These are phyloP conservation scores for Leccinum angustisporum DNA, from an alignment of 1,284 basidiomycete genomes.

Conservation along the genomic window DNA sequence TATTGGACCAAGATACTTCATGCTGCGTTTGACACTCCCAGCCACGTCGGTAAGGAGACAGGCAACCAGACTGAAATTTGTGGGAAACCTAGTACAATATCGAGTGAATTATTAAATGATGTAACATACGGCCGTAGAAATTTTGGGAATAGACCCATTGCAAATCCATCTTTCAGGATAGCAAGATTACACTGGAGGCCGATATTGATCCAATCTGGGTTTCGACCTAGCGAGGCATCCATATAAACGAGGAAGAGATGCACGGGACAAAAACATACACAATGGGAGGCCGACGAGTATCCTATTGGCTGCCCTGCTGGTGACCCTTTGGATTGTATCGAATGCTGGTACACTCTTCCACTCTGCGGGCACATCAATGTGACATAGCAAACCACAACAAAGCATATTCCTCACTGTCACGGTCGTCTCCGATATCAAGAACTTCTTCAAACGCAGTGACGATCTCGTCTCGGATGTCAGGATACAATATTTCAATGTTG, in stretches of 20 bases:
- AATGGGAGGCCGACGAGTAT: constrained; percentile 42
- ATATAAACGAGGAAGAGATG: no score
- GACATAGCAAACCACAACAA: not conserved
- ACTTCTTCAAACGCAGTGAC: constrained; percentile 28
- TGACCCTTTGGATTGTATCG: constrained; percentile 20
- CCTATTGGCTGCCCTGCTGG: constrained; percentile 37
- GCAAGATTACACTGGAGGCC: constrained; percentile 36
- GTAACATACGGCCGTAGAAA: constrained; percentile 39
- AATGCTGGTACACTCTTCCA: constrained; percentile 31
- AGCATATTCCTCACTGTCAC: constrained; percentile 11
- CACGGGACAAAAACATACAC: constrained; percentile 27
- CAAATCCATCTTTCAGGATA: constrained; percentile 28
- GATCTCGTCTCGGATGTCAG: constrained; percentile 34
- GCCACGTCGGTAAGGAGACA: not conserved
- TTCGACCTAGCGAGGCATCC: constrained; percentile 34
- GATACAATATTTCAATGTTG: not conserved
- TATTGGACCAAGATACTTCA: constrained; percentile 35
- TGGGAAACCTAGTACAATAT: not conserved
- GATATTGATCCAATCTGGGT: constrained; percentile 38
- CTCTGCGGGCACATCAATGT: constrained; percentile 21
- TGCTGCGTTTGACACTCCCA: not conserved
- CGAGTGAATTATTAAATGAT: not conserved
- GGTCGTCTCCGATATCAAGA: constrained; percentile 12
- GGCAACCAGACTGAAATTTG: constrained; percentile 2
- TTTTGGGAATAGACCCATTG: constrained; percentile 38